phyloP scores from a whole-genome alignment of 805 yeast species.

The Wickerhamiella sorbophila region DNA sequence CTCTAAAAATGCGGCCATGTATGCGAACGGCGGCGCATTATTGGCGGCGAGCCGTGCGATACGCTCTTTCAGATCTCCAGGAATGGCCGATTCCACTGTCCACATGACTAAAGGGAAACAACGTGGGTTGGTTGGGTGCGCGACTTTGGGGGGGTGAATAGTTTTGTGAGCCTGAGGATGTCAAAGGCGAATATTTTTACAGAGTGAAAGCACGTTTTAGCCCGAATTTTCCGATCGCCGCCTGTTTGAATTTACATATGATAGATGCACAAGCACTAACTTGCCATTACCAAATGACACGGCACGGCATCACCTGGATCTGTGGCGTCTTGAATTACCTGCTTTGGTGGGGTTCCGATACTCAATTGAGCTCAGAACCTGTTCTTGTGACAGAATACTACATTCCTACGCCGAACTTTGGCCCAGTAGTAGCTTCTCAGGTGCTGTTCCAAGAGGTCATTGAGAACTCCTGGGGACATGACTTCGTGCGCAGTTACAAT shows the following conservation, averaged over 20 bases:
- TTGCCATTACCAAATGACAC: too few species aligned
- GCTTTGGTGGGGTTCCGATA: neutral
- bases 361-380: neutral
- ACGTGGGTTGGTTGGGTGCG: neutral
- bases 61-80: constrained; percentile 30
- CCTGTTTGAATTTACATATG: too few species aligned
- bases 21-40: constrained; percentile 15
- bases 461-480: constrained; percentile 23
- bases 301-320: too few species aligned
- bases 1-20: constrained; percentile 40
- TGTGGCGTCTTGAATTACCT: neutral
- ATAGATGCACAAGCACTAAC: too few species aligned
- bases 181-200: too few species aligned
- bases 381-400: constrained; percentile 12
- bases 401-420: constrained; percentile 9
- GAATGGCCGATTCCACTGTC: constrained; percentile 43
- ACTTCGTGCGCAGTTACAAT: constrained; percentile 19
- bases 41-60: constrained; percentile 18
- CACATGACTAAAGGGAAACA: constrained; percentile 23
- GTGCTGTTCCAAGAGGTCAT: constrained; percentile 16
- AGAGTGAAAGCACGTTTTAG: too few species aligned
- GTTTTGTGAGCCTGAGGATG: too few species aligned
- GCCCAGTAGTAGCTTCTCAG: constrained; percentile 10
- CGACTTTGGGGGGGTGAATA: too few species aligned
- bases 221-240: too few species aligned